A percentile compares a stretch with the other conserved stretches of the same genome.
These are phyloP conservation scores for Solanum hybrid DNA, from an alignment of 305 asterid genomes.

Conservation along the genomic window DNA sequence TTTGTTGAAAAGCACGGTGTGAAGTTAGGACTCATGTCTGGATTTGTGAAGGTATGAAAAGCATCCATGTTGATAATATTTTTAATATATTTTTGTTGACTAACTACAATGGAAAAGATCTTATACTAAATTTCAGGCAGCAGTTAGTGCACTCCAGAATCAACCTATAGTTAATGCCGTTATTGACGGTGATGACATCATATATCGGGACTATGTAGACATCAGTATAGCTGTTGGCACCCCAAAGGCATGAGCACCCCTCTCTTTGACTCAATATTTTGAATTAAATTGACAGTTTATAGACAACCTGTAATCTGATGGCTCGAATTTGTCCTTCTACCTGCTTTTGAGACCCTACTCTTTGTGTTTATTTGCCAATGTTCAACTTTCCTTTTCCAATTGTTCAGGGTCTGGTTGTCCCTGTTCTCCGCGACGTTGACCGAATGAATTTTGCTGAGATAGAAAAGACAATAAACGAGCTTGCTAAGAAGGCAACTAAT, in stretches of 20 bases:
- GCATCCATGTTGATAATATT: not conserved
- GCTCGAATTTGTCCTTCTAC: not conserved
- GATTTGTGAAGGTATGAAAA: slow-evolving; percentile 14
- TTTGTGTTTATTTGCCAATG: not conserved
- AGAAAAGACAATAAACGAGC: slow-evolving; percentile 77
- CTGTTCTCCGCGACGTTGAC: slow-evolving; percentile 84
- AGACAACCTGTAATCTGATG: not conserved
- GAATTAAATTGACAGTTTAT: not conserved
- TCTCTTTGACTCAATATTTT: not conserved
- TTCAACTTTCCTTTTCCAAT: not conserved
- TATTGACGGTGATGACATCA: slow-evolving; percentile 20
- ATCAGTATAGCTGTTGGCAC: slow-evolving; percentile 26
- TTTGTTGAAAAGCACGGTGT: slow-evolving; percentile 22
- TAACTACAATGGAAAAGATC: not conserved
- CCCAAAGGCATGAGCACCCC: slow-evolving; percentile 13
- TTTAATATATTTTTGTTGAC: not conserved
- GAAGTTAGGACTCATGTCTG: slow-evolving; percentile 23
- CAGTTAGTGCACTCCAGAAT: slow-evolving; percentile 20
- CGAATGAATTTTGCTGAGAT: slow-evolving; percentile 91
- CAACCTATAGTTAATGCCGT: slow-evolving; percentile 23
- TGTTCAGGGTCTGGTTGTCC: slow-evolving; percentile 92
- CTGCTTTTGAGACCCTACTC: not conserved
- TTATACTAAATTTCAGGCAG: slow-evolving; percentile 14
- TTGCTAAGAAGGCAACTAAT: slow-evolving; percentile 81
- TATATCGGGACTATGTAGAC: slow-evolving; percentile 18